phyloP scores from a whole-genome alignment of 768 basidiomycete genomes.

The Tephrocybe sp. region DNA sequence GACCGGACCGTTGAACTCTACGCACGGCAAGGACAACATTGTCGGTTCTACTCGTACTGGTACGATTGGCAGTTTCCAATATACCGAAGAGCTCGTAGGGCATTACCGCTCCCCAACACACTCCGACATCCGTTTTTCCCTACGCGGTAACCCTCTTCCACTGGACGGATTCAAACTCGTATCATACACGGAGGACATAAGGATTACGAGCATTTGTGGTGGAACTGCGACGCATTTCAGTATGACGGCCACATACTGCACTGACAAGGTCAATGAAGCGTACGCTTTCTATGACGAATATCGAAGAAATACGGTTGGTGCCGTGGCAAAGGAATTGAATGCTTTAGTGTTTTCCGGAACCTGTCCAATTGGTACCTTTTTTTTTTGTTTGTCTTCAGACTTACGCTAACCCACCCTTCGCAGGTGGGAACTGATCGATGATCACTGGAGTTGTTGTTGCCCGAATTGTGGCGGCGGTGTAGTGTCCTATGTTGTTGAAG shows the following conservation, averaged over 20 bases:
- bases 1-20: slow-evolving; percentile 6
- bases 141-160: neutral
- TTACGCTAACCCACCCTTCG: no score
- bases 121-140: slow-evolving; percentile 4
- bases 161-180: neutral
- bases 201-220: neutral
- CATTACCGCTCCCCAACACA: slow-evolving; percentile 6
- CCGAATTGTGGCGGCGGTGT: no score
- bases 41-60: slow-evolving; percentile 9
- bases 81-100: slow-evolving; percentile 9
- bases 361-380: slow-evolving; percentile 9
- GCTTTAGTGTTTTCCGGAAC: slow-evolving; percentile 9
- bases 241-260: slow-evolving; percentile 1
- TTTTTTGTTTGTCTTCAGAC: no score
- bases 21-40: slow-evolving; percentile 11
- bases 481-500: no score
- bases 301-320: neutral
- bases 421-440: no score
- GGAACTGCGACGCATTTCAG: neutral
- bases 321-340: neutral
- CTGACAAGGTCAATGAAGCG: slow-evolving; percentile 3
- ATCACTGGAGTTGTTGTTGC: no score
- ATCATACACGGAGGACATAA: slow-evolving; percentile 1
- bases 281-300: slow-evolving; percentile 5
- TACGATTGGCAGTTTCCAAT: neutral